A percentile compares a stretch with the other conserved stretches of the same genome.
Conservation (phyloP, 768 basidiomycete species). For the Rhizopogon roseolus region DNA sequence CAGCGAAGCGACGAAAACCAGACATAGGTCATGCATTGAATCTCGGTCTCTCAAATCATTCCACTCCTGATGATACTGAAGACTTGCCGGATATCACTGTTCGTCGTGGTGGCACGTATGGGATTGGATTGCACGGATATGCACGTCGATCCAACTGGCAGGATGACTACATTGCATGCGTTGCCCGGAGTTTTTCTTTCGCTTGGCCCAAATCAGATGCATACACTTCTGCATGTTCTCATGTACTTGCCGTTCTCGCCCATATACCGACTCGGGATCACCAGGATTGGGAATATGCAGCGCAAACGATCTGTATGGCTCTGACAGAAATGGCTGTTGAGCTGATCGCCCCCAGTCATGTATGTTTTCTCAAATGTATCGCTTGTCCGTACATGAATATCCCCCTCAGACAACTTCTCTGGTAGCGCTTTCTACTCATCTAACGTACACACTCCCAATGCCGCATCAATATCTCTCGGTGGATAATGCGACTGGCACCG, state of each 20-base stretch:
- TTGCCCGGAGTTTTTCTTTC: conserved; percentile 37
- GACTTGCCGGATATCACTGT: conserved; percentile 62
- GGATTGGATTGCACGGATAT: conserved; percentile 26
- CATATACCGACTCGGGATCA: conserved; percentile 14
- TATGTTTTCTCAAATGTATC: not conserved
- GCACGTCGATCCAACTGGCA: conserved; percentile 38
- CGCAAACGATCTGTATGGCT: conserved; percentile 27
- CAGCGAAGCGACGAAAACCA: conserved; percentile 55
- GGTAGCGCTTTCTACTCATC: conserved; percentile 42
- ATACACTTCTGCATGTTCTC: conserved; percentile 40
- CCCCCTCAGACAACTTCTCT: conserved; percentile 38
- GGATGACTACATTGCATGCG: conserved; percentile 46
- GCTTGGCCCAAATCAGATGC: conserved; percentile 18
- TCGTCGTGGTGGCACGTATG: conserved; percentile 55
- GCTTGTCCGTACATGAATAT: conserved; percentile 3
- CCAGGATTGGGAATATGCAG: conserved; percentile 14
- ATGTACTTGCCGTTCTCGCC: conserved; percentile 27
- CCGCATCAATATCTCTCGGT: conserved; percentile 38
- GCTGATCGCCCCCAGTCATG: conserved; percentile 34
- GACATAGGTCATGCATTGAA: conserved; percentile 38
- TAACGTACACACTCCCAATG: conserved; percentile 46
- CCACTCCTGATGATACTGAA: conserved; percentile 37
- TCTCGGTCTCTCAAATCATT: conserved; percentile 15
- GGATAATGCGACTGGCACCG: conserved; percentile 11
- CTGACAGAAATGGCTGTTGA: conserved; percentile 35